Base-by-base conservation (phyloP, 257 asterid species). In the Scutellaria minor region DNA sequence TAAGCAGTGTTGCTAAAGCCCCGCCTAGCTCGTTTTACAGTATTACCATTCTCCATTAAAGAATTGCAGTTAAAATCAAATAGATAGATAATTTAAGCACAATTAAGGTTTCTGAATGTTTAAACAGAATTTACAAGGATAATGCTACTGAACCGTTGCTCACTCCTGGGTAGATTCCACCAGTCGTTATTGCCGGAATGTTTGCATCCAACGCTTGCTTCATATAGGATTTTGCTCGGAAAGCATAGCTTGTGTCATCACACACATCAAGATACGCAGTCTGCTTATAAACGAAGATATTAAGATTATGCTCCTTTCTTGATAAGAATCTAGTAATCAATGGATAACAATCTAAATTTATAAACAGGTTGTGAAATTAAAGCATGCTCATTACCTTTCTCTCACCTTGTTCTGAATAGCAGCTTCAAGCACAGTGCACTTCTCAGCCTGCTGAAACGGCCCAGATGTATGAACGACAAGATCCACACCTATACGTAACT, bases 81-180 rank as follows among this genome's bases (percentile, higher is more conserved):
- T n/a, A 70, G 14, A 27, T 8, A 58, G 42, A 47, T 24, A 12
- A 12, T 45, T 13, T 54, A 47, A 18, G 37, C n/a, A 24, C 60
- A 31, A 3, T 11, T 40, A 54, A 46, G 66, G 41, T 45, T 76
- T 72, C 31, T 42, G 72, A 75, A 70, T 40, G 64, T 44, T 61
- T 37, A 42, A 35, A 63, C 50, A 75, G 74, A 31, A 14, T 77
- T 68, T 57, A 79, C 71, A 84, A 78, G 77, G 86, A 75, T 64
- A 79, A 80, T 50, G 79, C 57, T 10, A 80, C 72, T 70, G 79
- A 81, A 91, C 98, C 90, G 73, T 91, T 94, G 96, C 98, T 94
- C 80, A 94, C 97, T 85, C 98, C 98, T 5, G 98, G 98, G 75
- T 94, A 94, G 83, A 94, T 94, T 74, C 97, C 98, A 66, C 96